Base-by-base conservation (phyloP, 495 filamentous ascomycete genomes). In the Terfezia boudieri region DNA sequence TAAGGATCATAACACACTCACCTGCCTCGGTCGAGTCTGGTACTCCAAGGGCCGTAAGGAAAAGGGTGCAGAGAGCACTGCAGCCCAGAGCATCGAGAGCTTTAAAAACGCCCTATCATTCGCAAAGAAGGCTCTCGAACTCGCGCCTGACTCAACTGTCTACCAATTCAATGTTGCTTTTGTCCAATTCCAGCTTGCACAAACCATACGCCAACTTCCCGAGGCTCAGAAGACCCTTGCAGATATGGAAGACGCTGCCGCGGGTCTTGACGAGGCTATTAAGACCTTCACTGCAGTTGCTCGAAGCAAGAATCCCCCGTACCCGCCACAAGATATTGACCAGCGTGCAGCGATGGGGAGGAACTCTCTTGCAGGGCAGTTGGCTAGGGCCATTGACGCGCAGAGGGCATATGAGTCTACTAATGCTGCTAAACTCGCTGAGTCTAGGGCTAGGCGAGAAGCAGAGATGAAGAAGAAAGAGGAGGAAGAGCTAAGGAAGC, bases 111-210 rank as follows among this genome's bases (percentile, higher is more conserved):
- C 86, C 6, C 71, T 96, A n/a, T 81, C 86, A 36, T 93, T 86
- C 63, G 86, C 90, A 5, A 77, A 83, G 59, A 52, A 88, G 71
- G 86, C 88, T 17, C 76, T 88, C 35, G 75, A 77, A 46, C 72
- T 84, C 43, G 78, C 83, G 0, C 84, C 86, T 1, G 83, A 88
- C 17, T 84, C 92, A 60, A 71, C 86, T 8, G 84, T 94, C 68
- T 83, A 90, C 63, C 82, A 89, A 64, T 98, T 98, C 76, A 98
- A 98, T 65, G 84, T 98, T 14, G 90, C 90, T 22, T 98, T 94
- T 58, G 86, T 95, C 16, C 88, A 96, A 63, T 86, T 93, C 57
- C 86, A 94, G 65, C 77, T 95, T 52, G 88, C 89, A 37, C 79
- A 80, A 26, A 73, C 83, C 38, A 76, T 94, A n/a, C 77, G 86